These are phyloP conservation scores for Akanthomyces uredinophilus DNA, from an alignment of 2,329 filamentous ascomycete genomes.

Conservation along the genomic window DNA sequence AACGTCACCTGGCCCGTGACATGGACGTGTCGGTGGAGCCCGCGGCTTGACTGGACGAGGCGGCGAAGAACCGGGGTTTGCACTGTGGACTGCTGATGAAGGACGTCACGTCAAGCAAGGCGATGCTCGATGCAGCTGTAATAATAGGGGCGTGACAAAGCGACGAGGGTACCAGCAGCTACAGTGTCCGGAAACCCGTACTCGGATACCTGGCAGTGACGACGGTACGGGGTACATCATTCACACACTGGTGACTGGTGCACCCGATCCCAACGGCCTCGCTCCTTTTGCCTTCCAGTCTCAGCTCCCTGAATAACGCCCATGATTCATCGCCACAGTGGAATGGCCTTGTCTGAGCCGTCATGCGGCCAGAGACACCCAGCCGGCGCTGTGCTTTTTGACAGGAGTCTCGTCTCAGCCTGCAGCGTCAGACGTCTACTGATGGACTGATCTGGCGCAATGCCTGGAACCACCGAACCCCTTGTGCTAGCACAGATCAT, in stretches of 20 bases:
- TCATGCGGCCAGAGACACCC: background rate
- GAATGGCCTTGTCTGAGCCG: background rate
- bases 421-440: background rate
- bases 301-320: constrained; percentile 2
- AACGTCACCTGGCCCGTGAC: constrained; percentile 10
- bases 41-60: background rate
- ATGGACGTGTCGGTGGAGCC: background rate
- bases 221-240: background rate
- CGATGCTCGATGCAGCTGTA: background rate
- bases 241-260: background rate
- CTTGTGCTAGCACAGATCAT: background rate
- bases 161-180: background rate
- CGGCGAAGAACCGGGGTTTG: background rate
- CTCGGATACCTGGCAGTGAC: no score
- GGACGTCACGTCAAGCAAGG: background rate
- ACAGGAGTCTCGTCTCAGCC: constrained; percentile 9
- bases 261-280: background rate
- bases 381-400: background rate
- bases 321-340: constrained; percentile 9
- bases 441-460: background rate
- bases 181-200: no score
- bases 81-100: background rate
- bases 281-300: background rate
- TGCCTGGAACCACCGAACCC: background rate
- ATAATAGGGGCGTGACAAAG: background rate